Evolutionary conservation across 2,329 filamentous ascomycete genomes (phyloP).

Genomic region (Colletotrichum plurivorum): DNA sequence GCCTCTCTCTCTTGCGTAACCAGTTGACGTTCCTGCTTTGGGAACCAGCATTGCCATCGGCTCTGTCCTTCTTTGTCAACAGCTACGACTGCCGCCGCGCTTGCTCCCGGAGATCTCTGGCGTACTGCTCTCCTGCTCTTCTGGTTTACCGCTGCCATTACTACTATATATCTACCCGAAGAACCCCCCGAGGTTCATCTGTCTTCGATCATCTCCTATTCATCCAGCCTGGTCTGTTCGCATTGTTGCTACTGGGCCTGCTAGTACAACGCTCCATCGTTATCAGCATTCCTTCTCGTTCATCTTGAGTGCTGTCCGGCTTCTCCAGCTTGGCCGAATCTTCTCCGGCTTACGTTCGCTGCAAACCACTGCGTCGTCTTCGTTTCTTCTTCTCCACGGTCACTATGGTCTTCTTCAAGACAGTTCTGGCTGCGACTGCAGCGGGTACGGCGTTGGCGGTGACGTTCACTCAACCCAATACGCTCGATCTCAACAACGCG

Average conservation of each 20-base stretch:
- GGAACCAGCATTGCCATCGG: not conserved
- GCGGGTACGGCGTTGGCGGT: conserved; percentile 46
- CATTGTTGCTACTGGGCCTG: not conserved
- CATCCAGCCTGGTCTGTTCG: not conserved
- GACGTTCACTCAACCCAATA: conserved; percentile 50
- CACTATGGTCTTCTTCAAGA: conserved; percentile 27
- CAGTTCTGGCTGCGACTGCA: conserved; percentile 36
- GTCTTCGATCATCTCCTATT: conserved; percentile 1
- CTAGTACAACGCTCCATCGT: not conserved
- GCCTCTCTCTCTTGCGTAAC: conserved; percentile 6
- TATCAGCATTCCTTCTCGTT: not conserved
- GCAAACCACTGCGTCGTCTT: not conserved
- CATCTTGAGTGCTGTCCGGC: not conserved
- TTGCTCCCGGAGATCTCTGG: not conserved
- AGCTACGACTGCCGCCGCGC: not conserved
- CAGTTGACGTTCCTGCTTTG: not conserved
- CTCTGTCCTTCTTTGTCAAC: not conserved
- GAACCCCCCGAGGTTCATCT: not conserved
- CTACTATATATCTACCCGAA: conserved; percentile 17
- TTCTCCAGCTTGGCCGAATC: not conserved
- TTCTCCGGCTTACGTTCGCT: not conserved
- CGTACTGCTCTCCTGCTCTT: not conserved
- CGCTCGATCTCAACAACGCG: conserved; percentile 55
- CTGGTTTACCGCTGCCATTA: not conserved
- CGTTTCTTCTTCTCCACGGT: too few relatives aligned